Conservation (phyloP, 306 rosid genomes). For the Herpetospermum pedunculosum region DNA sequence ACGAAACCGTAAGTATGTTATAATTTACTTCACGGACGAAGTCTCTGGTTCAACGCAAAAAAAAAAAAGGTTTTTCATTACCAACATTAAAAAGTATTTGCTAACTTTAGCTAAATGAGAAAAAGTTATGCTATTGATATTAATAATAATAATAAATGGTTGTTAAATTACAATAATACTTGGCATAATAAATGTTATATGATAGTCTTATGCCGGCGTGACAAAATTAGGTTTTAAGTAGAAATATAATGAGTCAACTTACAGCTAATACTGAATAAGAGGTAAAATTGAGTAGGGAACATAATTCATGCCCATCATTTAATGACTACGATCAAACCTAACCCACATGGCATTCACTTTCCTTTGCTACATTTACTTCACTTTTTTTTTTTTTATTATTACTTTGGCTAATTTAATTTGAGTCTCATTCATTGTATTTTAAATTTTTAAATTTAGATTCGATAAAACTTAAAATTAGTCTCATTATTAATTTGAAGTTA, state of each 20-base stretch:
- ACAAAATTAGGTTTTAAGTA: background rate
- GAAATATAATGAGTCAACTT: background rate
- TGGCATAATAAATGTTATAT: background rate
- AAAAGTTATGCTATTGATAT: no score
- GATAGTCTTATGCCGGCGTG: background rate
- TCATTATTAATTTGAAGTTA: no score
- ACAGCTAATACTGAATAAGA: background rate
- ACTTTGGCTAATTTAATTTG: no score
- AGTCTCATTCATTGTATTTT: no score
- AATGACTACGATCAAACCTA: background rate
- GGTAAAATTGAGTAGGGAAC: background rate
- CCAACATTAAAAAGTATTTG: no score
- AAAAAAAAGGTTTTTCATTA: no score
- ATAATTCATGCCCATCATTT: conserved; percentile 5
- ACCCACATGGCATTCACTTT: background rate
- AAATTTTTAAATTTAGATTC: no score
- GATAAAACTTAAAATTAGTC: no score
- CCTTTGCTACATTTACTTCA: background rate
- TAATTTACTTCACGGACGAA: no score
- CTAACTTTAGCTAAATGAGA: no score
- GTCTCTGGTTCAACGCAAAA: no score
- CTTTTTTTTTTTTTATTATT: background rate
- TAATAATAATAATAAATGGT: background rate
- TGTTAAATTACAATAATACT: background rate
- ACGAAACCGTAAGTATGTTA: no score